phyloP scores from a whole-genome alignment of 768 basidiomycete species.

The Lepiota venenata region DNA sequence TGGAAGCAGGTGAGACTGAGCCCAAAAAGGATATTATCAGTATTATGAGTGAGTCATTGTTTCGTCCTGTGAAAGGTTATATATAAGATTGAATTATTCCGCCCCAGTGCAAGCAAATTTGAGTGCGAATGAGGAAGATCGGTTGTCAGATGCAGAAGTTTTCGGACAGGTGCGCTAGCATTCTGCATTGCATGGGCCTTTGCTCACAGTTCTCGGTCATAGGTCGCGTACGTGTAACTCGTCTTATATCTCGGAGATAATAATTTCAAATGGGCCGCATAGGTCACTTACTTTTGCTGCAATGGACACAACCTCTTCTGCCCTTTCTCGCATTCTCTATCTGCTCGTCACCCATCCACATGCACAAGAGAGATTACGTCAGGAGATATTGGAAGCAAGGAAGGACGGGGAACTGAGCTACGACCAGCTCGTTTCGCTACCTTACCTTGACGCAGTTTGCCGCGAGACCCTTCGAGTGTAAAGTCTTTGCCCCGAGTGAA shows the following conservation, averaged over 20 bases:
- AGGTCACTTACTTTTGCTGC: slow-evolving; percentile 33
- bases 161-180: slow-evolving; percentile 25
- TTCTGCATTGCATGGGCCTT: not conserved
- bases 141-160: slow-evolving; percentile 30
- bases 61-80: not conserved
- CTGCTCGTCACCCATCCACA: slow-evolving; percentile 28
- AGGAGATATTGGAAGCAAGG: slow-evolving; percentile 28
- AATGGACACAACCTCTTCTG: slow-evolving; percentile 42
- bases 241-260: too few relatives aligned
- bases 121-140: slow-evolving; percentile 26
- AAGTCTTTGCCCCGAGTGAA: slow-evolving; percentile 4
- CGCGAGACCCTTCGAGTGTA: slow-evolving; percentile 38
- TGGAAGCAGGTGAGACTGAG: slow-evolving; percentile 26
- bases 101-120: slow-evolving; percentile 30
- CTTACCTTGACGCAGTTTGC: slow-evolving; percentile 35
- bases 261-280: too few relatives aligned
- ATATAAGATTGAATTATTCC: not conserved
- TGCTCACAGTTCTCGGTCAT: too few relatives aligned
- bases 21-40: slow-evolving; percentile 38
- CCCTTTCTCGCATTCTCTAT: slow-evolving; percentile 32
- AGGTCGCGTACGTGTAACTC: too few relatives aligned
- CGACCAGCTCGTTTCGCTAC: slow-evolving; percentile 33
- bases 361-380: slow-evolving; percentile 31
- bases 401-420: slow-evolving; percentile 28
- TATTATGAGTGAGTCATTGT: slow-evolving; percentile 30